These are phyloP conservation scores for Suhomyces taliae DNA, from an alignment of 1,139 yeast genomes.

Conservation along the genomic window DNA sequence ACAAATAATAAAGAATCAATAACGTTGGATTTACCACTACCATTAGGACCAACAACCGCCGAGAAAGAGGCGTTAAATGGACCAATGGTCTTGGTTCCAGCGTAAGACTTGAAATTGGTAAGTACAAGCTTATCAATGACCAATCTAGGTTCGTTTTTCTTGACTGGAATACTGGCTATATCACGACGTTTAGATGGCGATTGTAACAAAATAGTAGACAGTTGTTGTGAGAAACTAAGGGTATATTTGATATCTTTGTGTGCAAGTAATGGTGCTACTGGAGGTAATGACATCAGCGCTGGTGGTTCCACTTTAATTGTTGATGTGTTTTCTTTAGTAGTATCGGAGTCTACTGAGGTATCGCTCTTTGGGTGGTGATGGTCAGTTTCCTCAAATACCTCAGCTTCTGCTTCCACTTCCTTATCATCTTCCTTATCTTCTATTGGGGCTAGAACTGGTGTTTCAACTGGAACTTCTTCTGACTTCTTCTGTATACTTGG, in stretches of 20 bases:
- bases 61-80: slow-evolving; percentile 93
- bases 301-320: slow-evolving; percentile 3
- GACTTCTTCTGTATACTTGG: background rate
- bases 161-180: slow-evolving; percentile 12
- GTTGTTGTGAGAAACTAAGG: slow-evolving; percentile 33
- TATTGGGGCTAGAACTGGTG: background rate
- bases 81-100: slow-evolving; percentile 91
- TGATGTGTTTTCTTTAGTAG: background rate
- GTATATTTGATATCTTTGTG: slow-evolving; percentile 9
- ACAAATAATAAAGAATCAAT: slow-evolving; percentile 95
- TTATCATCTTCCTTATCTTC: slow-evolving; percentile 3
- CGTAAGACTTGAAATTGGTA: slow-evolving; percentile 91
- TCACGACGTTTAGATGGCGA: slow-evolving; percentile 33
- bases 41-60: slow-evolving; percentile 99
- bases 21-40: slow-evolving; percentile 96
- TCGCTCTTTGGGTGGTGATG: slow-evolving; percentile 8
- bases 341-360: slow-evolving; percentile 13
- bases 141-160: slow-evolving; percentile 51
- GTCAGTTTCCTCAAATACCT: slow-evolving; percentile 11
- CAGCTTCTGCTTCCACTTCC: slow-evolving; percentile 3
- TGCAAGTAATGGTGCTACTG: slow-evolving; percentile 1
- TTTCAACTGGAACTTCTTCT: background rate
- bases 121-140: slow-evolving; percentile 74
- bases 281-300: slow-evolving; percentile 1
- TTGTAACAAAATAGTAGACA: slow-evolving; percentile 25